phyloP scores from a whole-genome alignment of 2,329 filamentous ascomycete genomes.

The Fusarium burgessii region DNA sequence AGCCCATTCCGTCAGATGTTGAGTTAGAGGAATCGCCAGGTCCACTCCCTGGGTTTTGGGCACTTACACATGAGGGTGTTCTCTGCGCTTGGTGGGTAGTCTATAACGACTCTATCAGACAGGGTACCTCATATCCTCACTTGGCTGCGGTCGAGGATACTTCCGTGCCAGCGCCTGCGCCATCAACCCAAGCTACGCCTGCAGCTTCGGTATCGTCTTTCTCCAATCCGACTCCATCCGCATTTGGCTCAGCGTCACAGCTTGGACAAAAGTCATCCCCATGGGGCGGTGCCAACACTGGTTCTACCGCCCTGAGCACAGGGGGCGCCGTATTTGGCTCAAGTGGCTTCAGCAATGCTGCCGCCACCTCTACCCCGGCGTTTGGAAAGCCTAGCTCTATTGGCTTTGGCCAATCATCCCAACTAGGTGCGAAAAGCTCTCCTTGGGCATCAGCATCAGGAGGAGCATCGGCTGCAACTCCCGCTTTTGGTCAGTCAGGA shows the following conservation, averaged over 20 bases:
- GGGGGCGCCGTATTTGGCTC: constrained; percentile 59
- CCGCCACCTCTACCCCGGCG: constrained; percentile 55
- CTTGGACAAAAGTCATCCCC: constrained; percentile 65
- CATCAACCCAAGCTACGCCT: constrained; percentile 46
- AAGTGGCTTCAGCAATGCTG: constrained; percentile 56
- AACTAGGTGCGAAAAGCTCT: constrained; percentile 62
- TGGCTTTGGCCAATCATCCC: constrained; percentile 66
- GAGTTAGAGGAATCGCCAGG: constrained; percentile 83
- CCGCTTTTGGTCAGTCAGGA: constrained; percentile 67
- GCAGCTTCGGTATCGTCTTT: constrained; percentile 51
- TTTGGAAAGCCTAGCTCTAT: constrained; percentile 63
- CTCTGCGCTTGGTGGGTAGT: constrained; percentile 91
- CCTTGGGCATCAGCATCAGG: constrained; percentile 61
- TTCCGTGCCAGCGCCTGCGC: constrained; percentile 47
- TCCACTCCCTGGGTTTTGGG: constrained; percentile 85
- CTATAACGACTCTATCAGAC: constrained; percentile 85
- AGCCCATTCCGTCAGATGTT: constrained; percentile 80
- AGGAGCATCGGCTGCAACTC: constrained; percentile 43
- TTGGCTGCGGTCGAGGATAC: constrained; percentile 64
- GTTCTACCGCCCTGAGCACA: constrained; percentile 48
- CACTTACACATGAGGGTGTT: constrained; percentile 89
- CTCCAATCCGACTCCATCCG: constrained; percentile 46
- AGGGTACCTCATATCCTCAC: constrained; percentile 78
- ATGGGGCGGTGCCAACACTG: constrained; percentile 58
- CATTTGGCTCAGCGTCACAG: constrained; percentile 58